phyloP scores from a whole-genome alignment of 257 asterid genomes.

The Ilex aquifolium region DNA sequence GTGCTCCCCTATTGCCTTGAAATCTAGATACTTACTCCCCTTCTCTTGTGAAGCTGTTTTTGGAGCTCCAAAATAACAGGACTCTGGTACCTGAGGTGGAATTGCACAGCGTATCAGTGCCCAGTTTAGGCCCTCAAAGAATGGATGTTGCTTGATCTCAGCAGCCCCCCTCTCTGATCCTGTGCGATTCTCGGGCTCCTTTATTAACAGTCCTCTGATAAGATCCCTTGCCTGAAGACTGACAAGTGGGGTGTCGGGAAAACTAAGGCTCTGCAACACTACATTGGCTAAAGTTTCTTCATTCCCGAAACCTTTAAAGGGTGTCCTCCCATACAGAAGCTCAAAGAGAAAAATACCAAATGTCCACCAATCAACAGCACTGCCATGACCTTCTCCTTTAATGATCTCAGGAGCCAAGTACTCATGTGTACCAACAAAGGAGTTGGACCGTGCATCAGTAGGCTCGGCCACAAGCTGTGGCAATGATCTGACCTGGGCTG shows the following conservation, averaged over 20 bases:
- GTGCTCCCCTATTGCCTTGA: constrained; percentile 35
- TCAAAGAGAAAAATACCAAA: constrained; percentile 79
- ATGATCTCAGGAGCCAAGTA: constrained; percentile 94
- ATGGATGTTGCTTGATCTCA: constrained; percentile 86
- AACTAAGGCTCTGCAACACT: constrained; percentile 55
- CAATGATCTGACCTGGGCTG: constrained; percentile 37
- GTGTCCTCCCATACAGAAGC: constrained; percentile 86
- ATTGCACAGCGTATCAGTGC: constrained; percentile 73
- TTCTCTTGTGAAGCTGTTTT: constrained; percentile 18
- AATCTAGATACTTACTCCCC: constrained; percentile 35
- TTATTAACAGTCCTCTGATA: constrained; percentile 61
- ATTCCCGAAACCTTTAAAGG: constrained; percentile 71
- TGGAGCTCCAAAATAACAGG: constrained; percentile 27
- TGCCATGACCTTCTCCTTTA: constrained; percentile 92
- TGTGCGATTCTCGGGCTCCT: constrained; percentile 72
- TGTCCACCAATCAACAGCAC: constrained; percentile 99
- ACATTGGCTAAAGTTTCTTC: constrained; percentile 84
- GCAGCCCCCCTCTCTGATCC: constrained; percentile 85
- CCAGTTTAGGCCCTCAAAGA: constrained; percentile 87
- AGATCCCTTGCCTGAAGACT: constrained; percentile 82
- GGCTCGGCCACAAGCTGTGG: constrained; percentile 96
- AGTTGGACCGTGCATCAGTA: constrained; percentile 85
- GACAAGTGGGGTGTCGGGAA: constrained; percentile 75
- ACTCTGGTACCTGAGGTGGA: constrained; percentile 73
- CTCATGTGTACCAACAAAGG: constrained; percentile 94